phyloP scores from a whole-genome alignment of 2,329 filamentous ascomycete genomes.

The Ophiognomonia clavigignenti-juglandacearum region DNA sequence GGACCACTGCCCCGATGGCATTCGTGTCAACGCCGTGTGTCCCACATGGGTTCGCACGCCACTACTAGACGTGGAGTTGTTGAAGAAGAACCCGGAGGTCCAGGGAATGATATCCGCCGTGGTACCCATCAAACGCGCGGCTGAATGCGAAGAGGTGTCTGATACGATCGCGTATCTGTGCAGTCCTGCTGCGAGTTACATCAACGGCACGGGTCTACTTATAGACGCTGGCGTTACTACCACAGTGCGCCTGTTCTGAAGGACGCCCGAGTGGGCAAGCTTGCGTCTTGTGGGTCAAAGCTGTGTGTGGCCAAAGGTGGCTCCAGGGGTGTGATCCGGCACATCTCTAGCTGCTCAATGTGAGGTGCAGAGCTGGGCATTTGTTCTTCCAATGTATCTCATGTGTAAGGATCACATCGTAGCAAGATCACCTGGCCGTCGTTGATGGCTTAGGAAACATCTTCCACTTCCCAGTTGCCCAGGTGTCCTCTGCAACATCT shows the following conservation, averaged over 20 bases:
- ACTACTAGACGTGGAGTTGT: constrained; percentile 13
- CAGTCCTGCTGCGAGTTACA: constrained; percentile 19
- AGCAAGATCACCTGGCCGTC: too few relatives aligned
- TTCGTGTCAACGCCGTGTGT: constrained; percentile 19
- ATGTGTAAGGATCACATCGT: too few relatives aligned
- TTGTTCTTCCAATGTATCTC: too few relatives aligned
- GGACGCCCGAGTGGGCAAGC: too few relatives aligned
- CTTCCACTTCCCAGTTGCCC: too few relatives aligned
- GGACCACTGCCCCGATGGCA: constrained; percentile 14
- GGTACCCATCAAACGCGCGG: constrained; percentile 16
- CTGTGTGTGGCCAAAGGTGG: too few relatives aligned
- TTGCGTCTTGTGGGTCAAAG: too few relatives aligned
- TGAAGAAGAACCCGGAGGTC: constrained; percentile 17
- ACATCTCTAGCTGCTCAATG: too few relatives aligned
- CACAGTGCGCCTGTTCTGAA: constrained; percentile 17
- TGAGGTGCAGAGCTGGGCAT: too few relatives aligned
- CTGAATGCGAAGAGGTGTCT: constrained; percentile 18
- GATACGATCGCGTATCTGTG: constrained; percentile 17
- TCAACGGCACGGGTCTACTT: constrained; percentile 17
- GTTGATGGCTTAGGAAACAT: too few relatives aligned
- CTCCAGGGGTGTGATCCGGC: too few relatives aligned
- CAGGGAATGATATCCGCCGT: constrained; percentile 15
- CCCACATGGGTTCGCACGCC: constrained; percentile 18
- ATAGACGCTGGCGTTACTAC: constrained; percentile 18
- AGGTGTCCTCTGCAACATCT: too few relatives aligned